Conservation (phyloP, 2,329 filamentous ascomycete genomes). For the Epichloe glyceriae region DNA sequence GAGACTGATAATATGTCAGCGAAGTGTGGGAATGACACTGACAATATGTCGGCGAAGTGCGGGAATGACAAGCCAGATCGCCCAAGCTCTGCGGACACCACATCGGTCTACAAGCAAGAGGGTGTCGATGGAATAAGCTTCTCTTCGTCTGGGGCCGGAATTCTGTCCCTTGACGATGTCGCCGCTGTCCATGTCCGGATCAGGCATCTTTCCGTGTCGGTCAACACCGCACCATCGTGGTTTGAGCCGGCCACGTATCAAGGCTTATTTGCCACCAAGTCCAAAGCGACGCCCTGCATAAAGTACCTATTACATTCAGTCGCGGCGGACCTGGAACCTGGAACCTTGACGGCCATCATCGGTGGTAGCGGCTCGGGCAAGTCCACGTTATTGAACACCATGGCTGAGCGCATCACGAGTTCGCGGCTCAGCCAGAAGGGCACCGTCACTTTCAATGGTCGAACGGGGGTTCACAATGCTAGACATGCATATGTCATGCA, state of each 20-base stretch:
- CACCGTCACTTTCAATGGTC: conserved; percentile 47
- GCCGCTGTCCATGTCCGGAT: conserved; percentile 41
- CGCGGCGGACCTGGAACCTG: conserved; percentile 48
- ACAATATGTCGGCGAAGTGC: background rate
- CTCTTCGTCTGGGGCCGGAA: conserved; percentile 21
- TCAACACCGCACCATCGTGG: conserved; percentile 45
- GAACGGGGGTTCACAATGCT: conserved; percentile 36
- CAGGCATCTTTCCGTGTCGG: conserved; percentile 39
- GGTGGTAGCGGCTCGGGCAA: conserved; percentile 64
- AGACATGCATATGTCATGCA: conserved; percentile 63
- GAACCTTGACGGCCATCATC: conserved; percentile 62
- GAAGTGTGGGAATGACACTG: conserved; percentile 15
- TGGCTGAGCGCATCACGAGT: conserved; percentile 56
- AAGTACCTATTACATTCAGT: conserved; percentile 50
- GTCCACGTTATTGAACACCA: conserved; percentile 56
- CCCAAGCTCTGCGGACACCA: conserved; percentile 20
- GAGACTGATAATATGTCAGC: background rate
- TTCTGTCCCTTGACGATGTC: conserved; percentile 38
- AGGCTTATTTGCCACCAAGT: conserved; percentile 24
- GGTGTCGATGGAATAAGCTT: conserved; percentile 10
- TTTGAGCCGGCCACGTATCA: conserved; percentile 34
- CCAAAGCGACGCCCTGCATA: conserved; percentile 23
- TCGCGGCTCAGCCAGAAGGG: conserved; percentile 39
- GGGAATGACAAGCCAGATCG: conserved; percentile 21
- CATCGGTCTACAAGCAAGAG: conserved; percentile 7